These are phyloP conservation scores for Collybiopsis confluens DNA, from an alignment of 768 basidiomycete genomes.

Conservation along the genomic window DNA sequence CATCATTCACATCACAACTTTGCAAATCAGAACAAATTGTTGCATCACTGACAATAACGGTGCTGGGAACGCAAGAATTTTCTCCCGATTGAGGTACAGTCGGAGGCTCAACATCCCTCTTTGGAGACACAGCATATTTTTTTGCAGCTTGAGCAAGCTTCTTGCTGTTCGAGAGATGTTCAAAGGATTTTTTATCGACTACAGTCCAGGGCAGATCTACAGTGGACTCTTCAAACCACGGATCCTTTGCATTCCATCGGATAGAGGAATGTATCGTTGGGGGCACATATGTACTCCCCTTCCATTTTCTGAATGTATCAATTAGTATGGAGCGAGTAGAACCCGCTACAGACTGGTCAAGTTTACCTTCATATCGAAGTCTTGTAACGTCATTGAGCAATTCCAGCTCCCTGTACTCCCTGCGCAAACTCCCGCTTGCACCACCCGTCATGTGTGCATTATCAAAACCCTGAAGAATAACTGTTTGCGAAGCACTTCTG, in stretches of 20 bases:
- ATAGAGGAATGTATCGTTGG: neutral
- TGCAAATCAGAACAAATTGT: too few relatives aligned
- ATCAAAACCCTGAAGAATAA: conserved; percentile 10
- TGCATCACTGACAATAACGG: too few relatives aligned
- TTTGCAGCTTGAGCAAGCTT: too few relatives aligned
- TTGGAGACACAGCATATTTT: too few relatives aligned
- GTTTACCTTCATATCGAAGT: conserved; percentile 17
- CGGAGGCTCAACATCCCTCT: too few relatives aligned
- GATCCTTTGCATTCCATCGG: neutral
- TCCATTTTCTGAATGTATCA: neutral
- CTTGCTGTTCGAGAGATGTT: too few relatives aligned
- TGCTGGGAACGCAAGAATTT: too few relatives aligned
- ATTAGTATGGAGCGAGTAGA: conserved; percentile 3
- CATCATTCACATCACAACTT: too few relatives aligned
- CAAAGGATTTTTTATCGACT: too few relatives aligned
- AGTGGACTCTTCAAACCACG: neutral
- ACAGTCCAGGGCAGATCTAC: too few relatives aligned
- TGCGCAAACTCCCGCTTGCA: conserved; percentile 17
- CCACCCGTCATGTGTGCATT: neutral
- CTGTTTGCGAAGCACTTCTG: neutral
- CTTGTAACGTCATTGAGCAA: conserved; percentile 30
- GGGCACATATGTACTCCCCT: neutral
- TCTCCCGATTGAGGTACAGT: too few relatives aligned
- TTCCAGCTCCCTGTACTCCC: conserved; percentile 32
- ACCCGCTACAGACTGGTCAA: conserved; percentile 11